phyloP scores from a whole-genome alignment of 805 yeast genomes.

The Vanderwaltozyma polyspora region DNA sequence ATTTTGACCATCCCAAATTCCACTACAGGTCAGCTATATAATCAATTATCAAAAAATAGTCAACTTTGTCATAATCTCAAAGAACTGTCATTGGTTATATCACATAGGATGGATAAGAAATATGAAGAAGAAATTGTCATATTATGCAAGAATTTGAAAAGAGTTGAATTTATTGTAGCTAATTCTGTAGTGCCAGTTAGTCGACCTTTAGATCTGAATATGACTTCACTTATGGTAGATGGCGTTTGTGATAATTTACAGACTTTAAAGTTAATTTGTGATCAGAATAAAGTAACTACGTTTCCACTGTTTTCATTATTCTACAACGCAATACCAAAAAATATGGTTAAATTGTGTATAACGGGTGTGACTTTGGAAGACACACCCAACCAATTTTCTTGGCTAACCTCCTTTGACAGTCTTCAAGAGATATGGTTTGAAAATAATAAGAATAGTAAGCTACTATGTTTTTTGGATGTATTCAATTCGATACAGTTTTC shows the following conservation, averaged over 20 bases:
- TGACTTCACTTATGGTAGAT: constrained; percentile 2
- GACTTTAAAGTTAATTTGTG: constrained; percentile 17
- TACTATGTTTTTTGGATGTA: constrained; percentile 11
- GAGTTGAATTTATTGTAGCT: constrained; percentile 14
- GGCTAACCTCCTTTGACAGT: constrained; percentile 15
- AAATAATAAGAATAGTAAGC: constrained; percentile 14
- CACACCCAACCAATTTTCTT: constrained; percentile 7
- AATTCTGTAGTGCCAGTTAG: constrained; percentile 10
- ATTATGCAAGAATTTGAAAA: constrained; percentile 10
- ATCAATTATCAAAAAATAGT: constrained; percentile 5
- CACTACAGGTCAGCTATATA: constrained; percentile 11
- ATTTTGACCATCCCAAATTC: constrained; percentile 13
- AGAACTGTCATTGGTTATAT: constrained; percentile 12
- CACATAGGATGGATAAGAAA: constrained; percentile 13
- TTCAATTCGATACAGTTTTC: constrained; percentile 11
- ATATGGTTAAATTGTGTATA: constrained; percentile 10
- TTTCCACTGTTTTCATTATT: constrained; percentile 12
- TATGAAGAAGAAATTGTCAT: constrained; percentile 12
- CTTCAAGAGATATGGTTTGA: constrained; percentile 24
- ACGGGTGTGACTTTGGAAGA: constrained; percentile 13
- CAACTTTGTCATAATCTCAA: constrained; percentile 4
- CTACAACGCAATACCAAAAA: constrained; percentile 3
- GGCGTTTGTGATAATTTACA: constrained; percentile 12
- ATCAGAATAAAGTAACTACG: constrained; percentile 8
- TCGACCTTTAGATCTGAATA: background rate